These are phyloP conservation scores for Pythium utonaiense DNA, from an alignment of 352 stramenopile species.

Conservation along the genomic window DNA sequence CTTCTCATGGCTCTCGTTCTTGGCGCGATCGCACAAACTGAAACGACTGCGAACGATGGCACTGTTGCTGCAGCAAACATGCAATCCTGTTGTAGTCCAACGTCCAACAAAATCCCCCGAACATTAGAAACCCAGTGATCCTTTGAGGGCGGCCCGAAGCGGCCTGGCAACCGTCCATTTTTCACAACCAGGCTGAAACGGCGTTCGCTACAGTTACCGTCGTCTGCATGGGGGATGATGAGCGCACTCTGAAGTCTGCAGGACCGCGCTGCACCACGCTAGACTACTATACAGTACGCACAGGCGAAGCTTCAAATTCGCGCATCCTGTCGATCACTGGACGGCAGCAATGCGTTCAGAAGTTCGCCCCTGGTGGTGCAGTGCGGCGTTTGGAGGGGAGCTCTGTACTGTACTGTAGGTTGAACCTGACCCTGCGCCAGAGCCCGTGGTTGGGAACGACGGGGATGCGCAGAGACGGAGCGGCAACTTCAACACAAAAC, in stretches of 20 bases:
- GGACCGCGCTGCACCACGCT: no score
- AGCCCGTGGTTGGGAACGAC: neutral
- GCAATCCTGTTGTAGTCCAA: neutral
- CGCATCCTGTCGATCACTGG: no score
- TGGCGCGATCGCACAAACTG: neutral
- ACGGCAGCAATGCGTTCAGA: no score
- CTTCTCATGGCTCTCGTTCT: neutral
- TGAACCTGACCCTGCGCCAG: neutral
- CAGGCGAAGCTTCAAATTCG: no score
- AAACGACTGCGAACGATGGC: neutral
- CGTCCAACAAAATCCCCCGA: neutral
- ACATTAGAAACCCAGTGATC: neutral
- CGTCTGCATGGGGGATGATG: neutral
- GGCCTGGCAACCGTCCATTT: slow-evolving; percentile 1
- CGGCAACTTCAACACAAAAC: slow-evolving; percentile 1
- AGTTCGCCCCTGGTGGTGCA: no score
- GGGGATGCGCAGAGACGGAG: neutral
- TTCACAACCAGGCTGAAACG: neutral
- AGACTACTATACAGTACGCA: no score
- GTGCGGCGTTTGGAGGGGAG: no score
- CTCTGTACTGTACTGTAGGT: neutral
- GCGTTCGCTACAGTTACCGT: neutral
- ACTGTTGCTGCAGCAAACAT: neutral
- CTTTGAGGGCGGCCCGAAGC: neutral
- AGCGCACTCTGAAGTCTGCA: no score